These are phyloP conservation scores for Tylopilus cervinicoccineus DNA, from an alignment of 768 basidiomycete species.

Conservation along the genomic window DNA sequence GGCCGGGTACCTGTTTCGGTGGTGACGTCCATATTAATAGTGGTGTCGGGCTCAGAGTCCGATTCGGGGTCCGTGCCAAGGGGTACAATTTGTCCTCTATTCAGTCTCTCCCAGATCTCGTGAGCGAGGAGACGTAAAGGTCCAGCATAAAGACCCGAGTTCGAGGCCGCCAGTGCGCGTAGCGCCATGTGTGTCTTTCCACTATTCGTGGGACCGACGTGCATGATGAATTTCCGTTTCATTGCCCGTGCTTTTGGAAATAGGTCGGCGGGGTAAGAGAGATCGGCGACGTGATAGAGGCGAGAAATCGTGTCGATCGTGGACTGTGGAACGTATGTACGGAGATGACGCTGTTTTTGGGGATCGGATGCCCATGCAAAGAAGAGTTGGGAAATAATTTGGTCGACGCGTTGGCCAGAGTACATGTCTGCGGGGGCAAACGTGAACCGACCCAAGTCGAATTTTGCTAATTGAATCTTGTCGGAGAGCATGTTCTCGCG, in stretches of 20 bases:
- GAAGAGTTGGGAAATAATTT: constrained; percentile 49
- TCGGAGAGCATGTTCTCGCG: constrained; percentile 27
- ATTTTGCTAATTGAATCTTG: constrained; percentile 23
- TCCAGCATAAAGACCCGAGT: constrained; percentile 79
- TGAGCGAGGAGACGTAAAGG: constrained; percentile 91
- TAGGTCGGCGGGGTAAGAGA: constrained; percentile 46
- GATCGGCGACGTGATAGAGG: constrained; percentile 37
- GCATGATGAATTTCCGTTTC: constrained; percentile 81
- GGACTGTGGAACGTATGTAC: constrained; percentile 23
- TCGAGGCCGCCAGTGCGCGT: constrained; percentile 76
- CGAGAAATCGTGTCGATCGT: constrained; percentile 39
- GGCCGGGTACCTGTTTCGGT: constrained; percentile 20
- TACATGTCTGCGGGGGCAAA: constrained; percentile 29
- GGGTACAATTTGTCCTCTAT: constrained; percentile 84
- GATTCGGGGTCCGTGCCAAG: constrained; percentile 49
- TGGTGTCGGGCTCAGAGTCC: constrained; percentile 35
- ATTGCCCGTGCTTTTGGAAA: constrained; percentile 52
- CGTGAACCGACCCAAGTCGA: constrained; percentile 42
- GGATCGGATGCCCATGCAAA: constrained; percentile 52
- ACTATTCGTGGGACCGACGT: constrained; percentile 96
- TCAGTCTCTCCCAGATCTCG: constrained; percentile 90
- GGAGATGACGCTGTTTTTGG: constrained; percentile 22
- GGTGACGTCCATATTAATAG: constrained; percentile 30
- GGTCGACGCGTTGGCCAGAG: constrained; percentile 35
- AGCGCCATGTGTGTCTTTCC: constrained; percentile 96